Evolutionary conservation across 1,284 basidiomycete species (phyloP), one percentile per base, ranked within the genome.

Genomic region (Moesziomyces antarcticus): DNA sequence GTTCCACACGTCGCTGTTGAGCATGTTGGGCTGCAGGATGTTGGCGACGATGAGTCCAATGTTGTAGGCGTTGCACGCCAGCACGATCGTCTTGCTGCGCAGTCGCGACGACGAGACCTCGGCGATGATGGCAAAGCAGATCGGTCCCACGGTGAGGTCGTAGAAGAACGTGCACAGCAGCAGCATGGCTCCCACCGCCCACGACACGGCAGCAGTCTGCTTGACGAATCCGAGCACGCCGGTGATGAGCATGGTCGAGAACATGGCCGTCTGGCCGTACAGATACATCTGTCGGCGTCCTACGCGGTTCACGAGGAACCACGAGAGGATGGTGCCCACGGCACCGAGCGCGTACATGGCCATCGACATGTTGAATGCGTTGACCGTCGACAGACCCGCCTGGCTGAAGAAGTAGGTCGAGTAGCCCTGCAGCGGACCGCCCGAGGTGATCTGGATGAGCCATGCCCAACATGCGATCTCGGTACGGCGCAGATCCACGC

Each of bases 11-110:
- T 78, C 6, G 81, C 80, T 78, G 61, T 78, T 84, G 47, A 87
- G 79, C 85, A 86, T 85, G 33, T 85, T 70, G 1, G 86, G 86
- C 22, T 84, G 84, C 52, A 86, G 79, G 57, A 85, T 82, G 71
- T 86, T 87, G 73, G 86, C 83, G 30, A 83, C 63, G 51, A 78
- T 63, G 7, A 70, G 51, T 0, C 49, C 72, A n/a, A 76, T 30
- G 68, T 86, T 85, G 82, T 87, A 87, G 9, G 82, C 70, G 60
- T 85, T 84, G 55, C 88, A 85, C 24, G 86, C 85, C 24, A 89
- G 82, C 1, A 86, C 88, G 67, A 88, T 85, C 0, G 87, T 87
- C 84, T 88, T 88, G 72, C 86, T 85, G 9, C 85, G 80, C 3
- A 87, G 83, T 11, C 86, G 83, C 24, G 86, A 84, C n/a, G 86